Conservation (phyloP, 2,329 filamentous ascomycete species). For the Simplicillium sp. region DNA sequence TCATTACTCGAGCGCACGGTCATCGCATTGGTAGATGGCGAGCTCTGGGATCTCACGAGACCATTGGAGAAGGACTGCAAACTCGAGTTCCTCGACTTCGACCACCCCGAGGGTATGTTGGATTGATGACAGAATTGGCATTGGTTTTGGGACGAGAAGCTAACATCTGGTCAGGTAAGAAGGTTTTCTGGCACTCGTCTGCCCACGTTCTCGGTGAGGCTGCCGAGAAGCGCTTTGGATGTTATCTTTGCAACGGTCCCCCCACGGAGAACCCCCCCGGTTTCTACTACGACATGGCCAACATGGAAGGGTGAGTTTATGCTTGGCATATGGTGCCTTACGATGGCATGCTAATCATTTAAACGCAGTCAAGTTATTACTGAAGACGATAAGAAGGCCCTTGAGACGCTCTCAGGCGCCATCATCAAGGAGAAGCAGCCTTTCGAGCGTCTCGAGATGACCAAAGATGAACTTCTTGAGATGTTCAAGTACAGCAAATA, state of each 20-base stretch:
- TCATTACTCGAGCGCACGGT: constrained; percentile 79
- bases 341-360: neutral
- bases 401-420: constrained; percentile 70
- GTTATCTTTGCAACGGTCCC: constrained; percentile 86
- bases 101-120: constrained; percentile 29
- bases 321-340: neutral
- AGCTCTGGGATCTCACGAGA: constrained; percentile 86
- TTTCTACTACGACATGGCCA: constrained; percentile 96
- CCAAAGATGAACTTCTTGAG: constrained; percentile 83
- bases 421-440: constrained; percentile 96
- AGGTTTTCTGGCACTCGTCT: constrained; percentile 96
- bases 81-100: constrained; percentile 77
- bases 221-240: constrained; percentile 81
- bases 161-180: constrained; percentile 50
- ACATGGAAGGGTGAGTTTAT: constrained; percentile 24
- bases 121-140: neutral
- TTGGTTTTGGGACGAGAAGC: neutral
- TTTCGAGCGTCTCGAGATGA: constrained; percentile 81
- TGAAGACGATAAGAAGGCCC: constrained; percentile 72
- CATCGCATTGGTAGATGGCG: constrained; percentile 73
- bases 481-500: constrained; percentile 98
- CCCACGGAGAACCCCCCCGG: constrained; percentile 68
- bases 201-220: constrained; percentile 96
- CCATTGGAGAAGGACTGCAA: constrained; percentile 82
- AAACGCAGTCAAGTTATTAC: constrained; percentile 58